Evolutionary conservation across 345 rosid species (phyloP).

Genomic region (Erucastrum elatum): DNA sequence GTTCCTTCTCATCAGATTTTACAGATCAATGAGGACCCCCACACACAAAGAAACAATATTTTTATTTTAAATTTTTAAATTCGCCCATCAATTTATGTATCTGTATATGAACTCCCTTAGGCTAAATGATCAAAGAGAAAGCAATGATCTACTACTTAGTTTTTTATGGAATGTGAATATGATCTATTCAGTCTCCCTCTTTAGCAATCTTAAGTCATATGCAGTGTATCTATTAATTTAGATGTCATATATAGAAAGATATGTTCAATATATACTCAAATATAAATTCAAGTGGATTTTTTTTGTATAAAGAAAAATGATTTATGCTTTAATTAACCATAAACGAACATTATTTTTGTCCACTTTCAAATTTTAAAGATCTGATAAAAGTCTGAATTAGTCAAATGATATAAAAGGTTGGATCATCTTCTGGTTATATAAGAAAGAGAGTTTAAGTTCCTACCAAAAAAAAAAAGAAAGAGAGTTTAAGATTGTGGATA

Average conservation of each 20-base stretch:
- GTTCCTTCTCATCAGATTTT: slow-evolving; percentile 36
- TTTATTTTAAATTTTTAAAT: slow-evolving; percentile 6
- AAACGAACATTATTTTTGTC: not conserved
- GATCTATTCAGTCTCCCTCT: not conserved
- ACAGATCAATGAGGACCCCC: slow-evolving; percentile 45
- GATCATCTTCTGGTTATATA: not conserved
- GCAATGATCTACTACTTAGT: not conserved
- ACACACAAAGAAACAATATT: slow-evolving; percentile 27
- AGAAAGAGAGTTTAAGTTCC: too few species aligned
- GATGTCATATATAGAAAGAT: not conserved
- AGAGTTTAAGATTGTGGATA: not conserved
- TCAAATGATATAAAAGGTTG: not conserved
- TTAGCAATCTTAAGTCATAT: not conserved
- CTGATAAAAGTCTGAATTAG: not conserved
- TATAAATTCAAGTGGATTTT: not conserved
- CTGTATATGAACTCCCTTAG: not conserved
- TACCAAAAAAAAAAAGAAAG: too few species aligned
- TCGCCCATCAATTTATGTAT: slow-evolving; percentile 7
- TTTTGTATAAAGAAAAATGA: not conserved
- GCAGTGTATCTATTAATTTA: not conserved
- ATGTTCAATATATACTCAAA: not conserved
- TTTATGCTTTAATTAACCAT: not conserved
- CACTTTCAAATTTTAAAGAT: not conserved
- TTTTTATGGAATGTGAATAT: not conserved
- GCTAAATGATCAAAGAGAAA: slow-evolving; percentile 15